Base-by-base conservation (phyloP, 495 filamentous ascomycete genomes). In the Trichoderma erinaceum region DNA sequence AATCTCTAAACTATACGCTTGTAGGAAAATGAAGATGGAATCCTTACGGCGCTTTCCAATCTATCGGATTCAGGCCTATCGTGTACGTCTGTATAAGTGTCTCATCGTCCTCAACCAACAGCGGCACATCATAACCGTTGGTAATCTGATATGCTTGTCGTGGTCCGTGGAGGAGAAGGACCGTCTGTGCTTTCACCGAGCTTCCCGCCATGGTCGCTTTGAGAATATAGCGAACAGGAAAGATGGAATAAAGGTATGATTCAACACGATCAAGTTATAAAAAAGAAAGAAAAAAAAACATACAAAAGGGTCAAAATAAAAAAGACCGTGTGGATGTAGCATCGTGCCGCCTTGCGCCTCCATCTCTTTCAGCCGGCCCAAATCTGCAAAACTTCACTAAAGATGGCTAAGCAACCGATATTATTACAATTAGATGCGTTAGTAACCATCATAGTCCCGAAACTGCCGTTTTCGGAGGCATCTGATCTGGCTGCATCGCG, bases 21-120 rank as follows among this genome's bases (percentile, higher is more conserved):
- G 21, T 11, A 52, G 21, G 48, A 21, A 18, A 43, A 56, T 46
- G 8, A 50, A 27, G 25, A 21, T 35, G 13, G 64, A 13, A 6
- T 16, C 65, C 27, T 41, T 80, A 88, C 86, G 86, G 87, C 72
- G 81, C 85, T 78, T 90, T 91, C 89, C 89, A 91, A 74, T 91
- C 89, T 52, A 90, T 84, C 5, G 88, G 89, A 74, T 90, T 90
- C 64, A 91, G 75, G 2, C 88, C 89, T 75, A 90, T 84, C 13
- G 83, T 84, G 41, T 81, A 69, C 68, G 84, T 79, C 73, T 82
- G 80, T 66, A 88, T 79, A 6, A 89, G 77, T 29, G 87, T 80
- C 72, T 89, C 85, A 15, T 65, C 35, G 75, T 70, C 58, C 76
- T 73, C 69, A 8, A 69, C 13, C 5, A 74, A 44, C 1, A 74